Base-by-base conservation (phyloP, 768 basidiomycete species). In the Serendipita indica region DNA sequence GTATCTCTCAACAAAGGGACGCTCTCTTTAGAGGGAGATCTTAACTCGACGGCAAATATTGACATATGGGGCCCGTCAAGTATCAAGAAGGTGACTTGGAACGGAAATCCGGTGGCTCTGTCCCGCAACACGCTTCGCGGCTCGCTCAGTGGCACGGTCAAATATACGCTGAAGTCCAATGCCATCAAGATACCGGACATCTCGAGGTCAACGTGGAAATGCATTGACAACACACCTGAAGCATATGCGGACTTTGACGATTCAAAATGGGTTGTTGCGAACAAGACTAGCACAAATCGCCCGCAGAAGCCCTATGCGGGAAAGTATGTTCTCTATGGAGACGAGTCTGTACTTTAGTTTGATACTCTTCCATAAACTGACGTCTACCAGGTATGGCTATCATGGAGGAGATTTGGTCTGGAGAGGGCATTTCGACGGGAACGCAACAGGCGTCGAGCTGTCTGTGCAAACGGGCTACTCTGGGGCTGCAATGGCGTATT, bases 151-250 rank as follows among this genome's bases (percentile, higher is more conserved):
- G 65, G 60, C 27, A 60, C 34, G 1, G 57, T 68, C 6, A 2
- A 16, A 3, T 54, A 64, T 25, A 33, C 54, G 7, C 3, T 54
- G 27, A 33, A 59, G 39, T 37, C 59, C 13, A 58, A 59, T 30
- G 32, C 20, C 30, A 20, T 52, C 37, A 45, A 30, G 1, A 57
- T 65, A 3, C 67, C 67, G n/a, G 58, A 60, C 34, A 57, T 69
- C 34, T 61, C 54, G 13, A 34, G 57, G 4, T 62, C 60, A 20
- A 34, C 18, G 13, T 71, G 69, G 69, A 34, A 30, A 20, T 68
- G 60, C 49, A 41, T 49, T 3, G 68, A 70, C 61, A 64, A 65
- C 3, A 54, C 70, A 12, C 69, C 69, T 3, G 69, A 71, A 62
- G 61, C 65, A n/a, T 33, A 57, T 33, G 18, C 27, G 13, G 60